These are phyloP conservation scores for Albugo candida DNA, from an alignment of 352 stramenopile species.

Conservation along the genomic window DNA sequence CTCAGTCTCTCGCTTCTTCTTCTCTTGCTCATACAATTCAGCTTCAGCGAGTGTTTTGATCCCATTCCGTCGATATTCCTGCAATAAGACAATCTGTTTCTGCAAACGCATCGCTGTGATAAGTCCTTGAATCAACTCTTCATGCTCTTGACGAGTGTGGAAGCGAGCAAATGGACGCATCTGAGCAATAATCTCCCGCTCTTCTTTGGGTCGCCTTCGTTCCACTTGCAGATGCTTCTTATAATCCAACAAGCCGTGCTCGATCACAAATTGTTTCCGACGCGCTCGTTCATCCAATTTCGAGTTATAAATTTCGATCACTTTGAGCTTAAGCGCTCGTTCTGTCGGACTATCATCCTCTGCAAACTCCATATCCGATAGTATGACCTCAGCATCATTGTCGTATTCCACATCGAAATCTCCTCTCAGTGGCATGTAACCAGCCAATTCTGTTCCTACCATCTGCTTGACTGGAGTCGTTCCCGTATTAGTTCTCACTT, in stretches of 20 bases:
- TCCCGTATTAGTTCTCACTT: neutral
- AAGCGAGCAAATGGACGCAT: conserved; percentile 92
- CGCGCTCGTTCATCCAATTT: conserved; percentile 88
- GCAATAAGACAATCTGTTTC: conserved; percentile 91
- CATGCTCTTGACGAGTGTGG: conserved; percentile 84
- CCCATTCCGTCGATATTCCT: conserved; percentile 91
- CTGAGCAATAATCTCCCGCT: conserved; percentile 87
- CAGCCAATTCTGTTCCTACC: conserved; percentile 46
- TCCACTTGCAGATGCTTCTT: conserved; percentile 86
- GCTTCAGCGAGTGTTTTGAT: conserved; percentile 86
- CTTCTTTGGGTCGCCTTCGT: conserved; percentile 80
- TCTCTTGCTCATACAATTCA: conserved; percentile 89
- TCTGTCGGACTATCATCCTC: conserved; percentile 83
- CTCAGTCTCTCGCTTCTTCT: conserved; percentile 84
- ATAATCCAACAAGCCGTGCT: conserved; percentile 84
- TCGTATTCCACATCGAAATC: conserved; percentile 98
- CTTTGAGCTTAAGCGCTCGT: conserved; percentile 87
- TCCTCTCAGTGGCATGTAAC: conserved; percentile 92
- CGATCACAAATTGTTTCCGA: conserved; percentile 82
- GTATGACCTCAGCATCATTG: conserved; percentile 91
- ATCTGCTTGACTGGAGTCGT: conserved; percentile 6
- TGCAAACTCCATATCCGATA: conserved; percentile 91
- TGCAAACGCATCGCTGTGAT: conserved; percentile 81
- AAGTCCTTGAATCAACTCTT: conserved; percentile 83
- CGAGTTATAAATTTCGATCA: conserved; percentile 93